Conservation (phyloP, 805 yeast genomes). For the Starmerella bacillaris region DNA sequence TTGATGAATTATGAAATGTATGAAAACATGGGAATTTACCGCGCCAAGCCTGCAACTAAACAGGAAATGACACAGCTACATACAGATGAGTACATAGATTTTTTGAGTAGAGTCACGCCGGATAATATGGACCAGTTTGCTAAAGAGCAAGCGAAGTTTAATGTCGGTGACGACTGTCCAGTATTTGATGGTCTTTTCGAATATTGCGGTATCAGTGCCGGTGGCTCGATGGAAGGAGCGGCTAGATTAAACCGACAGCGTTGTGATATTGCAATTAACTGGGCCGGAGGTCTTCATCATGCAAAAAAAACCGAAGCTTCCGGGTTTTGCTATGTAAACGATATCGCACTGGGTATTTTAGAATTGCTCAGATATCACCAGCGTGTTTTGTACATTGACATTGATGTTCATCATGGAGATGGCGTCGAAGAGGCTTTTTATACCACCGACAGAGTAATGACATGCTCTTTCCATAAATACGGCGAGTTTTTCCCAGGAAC, state of each 20-base stretch:
- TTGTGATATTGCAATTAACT: slow-evolving; percentile 86
- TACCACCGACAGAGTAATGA: slow-evolving; percentile 89
- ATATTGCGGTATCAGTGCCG: slow-evolving; percentile 73
- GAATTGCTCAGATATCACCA: slow-evolving; percentile 78
- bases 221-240: slow-evolving; percentile 79
- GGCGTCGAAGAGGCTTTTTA: slow-evolving; percentile 97
- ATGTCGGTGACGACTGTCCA: slow-evolving; percentile 94
- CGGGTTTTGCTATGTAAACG: slow-evolving; percentile 90
- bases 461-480: slow-evolving; percentile 86
- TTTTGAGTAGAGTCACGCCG: slow-evolving; percentile 75
- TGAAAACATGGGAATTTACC: slow-evolving; percentile 89
- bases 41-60: slow-evolving; percentile 94
- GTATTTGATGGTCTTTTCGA: slow-evolving; percentile 90
- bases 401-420: slow-evolving; percentile 92
- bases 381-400: slow-evolving; percentile 81
- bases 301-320: slow-evolving; percentile 89
- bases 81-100: slow-evolving; percentile 92
- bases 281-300: slow-evolving; percentile 94
- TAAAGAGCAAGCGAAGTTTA: slow-evolving; percentile 78
- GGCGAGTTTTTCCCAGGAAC: slow-evolving; percentile 97
- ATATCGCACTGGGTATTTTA: slow-evolving; percentile 74
- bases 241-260: slow-evolving; percentile 67
- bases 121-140: slow-evolving; percentile 75
- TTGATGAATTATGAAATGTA: slow-evolving; percentile 94
- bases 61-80: slow-evolving; percentile 98